phyloP scores from a whole-genome alignment of 139 green algal genomes.

The Astrephomene gubernaculifera region DNA sequence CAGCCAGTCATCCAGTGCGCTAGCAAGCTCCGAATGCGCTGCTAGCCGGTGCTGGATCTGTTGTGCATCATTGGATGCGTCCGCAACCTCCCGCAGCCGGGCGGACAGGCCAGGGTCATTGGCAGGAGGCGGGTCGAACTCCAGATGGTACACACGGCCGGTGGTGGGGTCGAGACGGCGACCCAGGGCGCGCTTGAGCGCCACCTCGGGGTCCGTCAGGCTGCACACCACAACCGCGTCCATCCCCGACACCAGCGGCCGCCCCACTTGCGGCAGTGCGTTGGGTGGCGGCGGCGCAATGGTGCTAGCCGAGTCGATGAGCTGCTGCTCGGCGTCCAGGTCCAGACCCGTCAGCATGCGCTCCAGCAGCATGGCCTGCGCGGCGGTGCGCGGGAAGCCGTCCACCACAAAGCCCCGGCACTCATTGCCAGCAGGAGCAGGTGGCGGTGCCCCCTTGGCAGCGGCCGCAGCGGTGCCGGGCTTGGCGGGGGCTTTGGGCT shows the following conservation, averaged over 20 bases:
- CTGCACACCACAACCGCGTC: conserved; percentile 74
- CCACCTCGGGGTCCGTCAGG: conserved; percentile 49
- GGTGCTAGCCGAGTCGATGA: conserved; percentile 51
- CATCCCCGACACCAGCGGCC: conserved; percentile 67
- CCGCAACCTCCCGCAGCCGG: conserved; percentile 62
- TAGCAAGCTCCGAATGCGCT: conserved; percentile 20
- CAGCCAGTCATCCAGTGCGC: conserved; percentile 63
- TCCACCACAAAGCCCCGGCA: conserved; percentile 80
- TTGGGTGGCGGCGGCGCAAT: conserved; percentile 69
- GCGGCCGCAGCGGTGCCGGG: background rate
- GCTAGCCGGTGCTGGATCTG: conserved; percentile 65
- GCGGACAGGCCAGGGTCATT: conserved; percentile 72
- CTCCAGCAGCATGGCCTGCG: conserved; percentile 77
- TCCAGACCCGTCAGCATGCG: conserved; percentile 82
- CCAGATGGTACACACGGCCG: conserved; percentile 79
- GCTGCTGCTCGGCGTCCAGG: conserved; percentile 64
- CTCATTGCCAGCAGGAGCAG: background rate
- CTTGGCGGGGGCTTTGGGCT: conserved; percentile 16
- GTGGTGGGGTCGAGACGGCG: conserved; percentile 64
- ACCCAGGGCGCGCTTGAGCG: conserved; percentile 58
- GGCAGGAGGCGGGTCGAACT: conserved; percentile 75
- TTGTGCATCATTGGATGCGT: conserved; percentile 57
- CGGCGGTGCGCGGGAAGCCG: conserved; percentile 73
- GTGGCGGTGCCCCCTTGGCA: background rate
- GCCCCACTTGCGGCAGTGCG: conserved; percentile 59